Conservation (phyloP, 495 filamentous ascomycete species). For the Apiosordaria backusii region DNA sequence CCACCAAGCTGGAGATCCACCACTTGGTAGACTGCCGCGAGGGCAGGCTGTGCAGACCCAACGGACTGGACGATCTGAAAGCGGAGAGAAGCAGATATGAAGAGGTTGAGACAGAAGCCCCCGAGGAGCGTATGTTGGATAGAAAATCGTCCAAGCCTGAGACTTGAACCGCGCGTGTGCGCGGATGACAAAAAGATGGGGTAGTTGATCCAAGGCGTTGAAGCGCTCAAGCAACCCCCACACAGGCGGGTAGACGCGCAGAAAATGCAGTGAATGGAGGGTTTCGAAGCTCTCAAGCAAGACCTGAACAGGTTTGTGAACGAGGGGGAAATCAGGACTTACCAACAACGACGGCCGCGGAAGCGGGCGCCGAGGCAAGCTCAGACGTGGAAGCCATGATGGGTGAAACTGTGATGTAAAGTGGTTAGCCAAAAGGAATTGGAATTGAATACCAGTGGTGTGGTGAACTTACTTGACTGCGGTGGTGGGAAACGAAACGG, state of each 20-base stretch:
- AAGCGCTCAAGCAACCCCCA: background rate
- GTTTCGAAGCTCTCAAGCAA: background rate
- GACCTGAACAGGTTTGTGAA: background rate
- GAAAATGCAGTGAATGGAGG: background rate
- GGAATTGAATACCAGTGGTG: background rate
- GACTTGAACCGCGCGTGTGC: background rate
- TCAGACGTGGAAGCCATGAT: background rate
- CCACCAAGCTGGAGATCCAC: background rate
- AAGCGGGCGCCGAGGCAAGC: background rate
- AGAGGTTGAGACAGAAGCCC: too few species aligned
- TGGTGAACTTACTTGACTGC: background rate
- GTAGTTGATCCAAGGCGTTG: background rate
- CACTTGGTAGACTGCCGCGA: too few species aligned
- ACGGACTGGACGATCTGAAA: too few species aligned
- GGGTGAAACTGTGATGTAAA: background rate
- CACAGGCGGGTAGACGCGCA: background rate
- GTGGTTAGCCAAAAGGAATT: background rate
- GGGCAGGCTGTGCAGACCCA: too few species aligned
- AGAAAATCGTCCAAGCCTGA: background rate
- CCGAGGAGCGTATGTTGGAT: too few species aligned
- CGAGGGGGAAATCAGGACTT: background rate
- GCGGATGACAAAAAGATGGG: background rate
- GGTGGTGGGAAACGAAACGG: background rate
- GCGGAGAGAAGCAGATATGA: too few species aligned
- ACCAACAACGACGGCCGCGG: background rate